Conservation (phyloP, 2,329 filamentous ascomycete genomes). For the Stemphylium vesicarium region DNA sequence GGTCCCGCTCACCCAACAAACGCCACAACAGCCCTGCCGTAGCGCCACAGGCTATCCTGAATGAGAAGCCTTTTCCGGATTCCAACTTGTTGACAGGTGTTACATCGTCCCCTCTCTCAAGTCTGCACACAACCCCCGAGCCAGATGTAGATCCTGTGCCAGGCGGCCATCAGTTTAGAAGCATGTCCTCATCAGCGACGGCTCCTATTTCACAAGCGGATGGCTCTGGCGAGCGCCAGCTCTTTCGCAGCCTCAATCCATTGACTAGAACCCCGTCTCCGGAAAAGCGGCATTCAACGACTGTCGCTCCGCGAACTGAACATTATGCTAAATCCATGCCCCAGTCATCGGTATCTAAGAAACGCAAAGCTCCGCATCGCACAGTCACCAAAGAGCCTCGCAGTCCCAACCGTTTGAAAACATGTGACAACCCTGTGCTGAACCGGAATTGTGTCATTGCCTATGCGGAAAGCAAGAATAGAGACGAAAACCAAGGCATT, state of each 20-base stretch:
- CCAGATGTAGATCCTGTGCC: neutral
- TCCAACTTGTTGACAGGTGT: neutral
- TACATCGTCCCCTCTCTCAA: constrained; percentile 21
- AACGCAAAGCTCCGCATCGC: constrained; percentile 14
- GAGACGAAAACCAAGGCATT: constrained; percentile 24
- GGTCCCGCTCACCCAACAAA: constrained; percentile 15
- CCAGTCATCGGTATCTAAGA: constrained; percentile 9
- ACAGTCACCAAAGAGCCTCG: constrained; percentile 2
- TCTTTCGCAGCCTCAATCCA: neutral
- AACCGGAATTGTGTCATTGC: constrained; percentile 44
- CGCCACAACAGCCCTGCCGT: neutral
- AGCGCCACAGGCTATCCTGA: neutral
- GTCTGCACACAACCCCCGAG: constrained; percentile 19
- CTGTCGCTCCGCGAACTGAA: neutral
- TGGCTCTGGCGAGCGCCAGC: constrained; percentile 7
- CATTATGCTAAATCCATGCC: neutral
- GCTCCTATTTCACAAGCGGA: constrained; percentile 12
- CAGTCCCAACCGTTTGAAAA: constrained; percentile 24
- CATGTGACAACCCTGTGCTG: constrained; percentile 38
- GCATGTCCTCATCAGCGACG: neutral
- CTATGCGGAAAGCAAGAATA: constrained; percentile 37
- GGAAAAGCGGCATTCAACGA: neutral
- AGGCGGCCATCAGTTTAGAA: neutral
- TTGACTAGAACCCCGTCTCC: neutral
- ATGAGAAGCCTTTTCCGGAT: too few relatives aligned